Base-by-base conservation (phyloP, 78 protist species). In the slime mould (Dictyostelium discoideum) region DNA sequence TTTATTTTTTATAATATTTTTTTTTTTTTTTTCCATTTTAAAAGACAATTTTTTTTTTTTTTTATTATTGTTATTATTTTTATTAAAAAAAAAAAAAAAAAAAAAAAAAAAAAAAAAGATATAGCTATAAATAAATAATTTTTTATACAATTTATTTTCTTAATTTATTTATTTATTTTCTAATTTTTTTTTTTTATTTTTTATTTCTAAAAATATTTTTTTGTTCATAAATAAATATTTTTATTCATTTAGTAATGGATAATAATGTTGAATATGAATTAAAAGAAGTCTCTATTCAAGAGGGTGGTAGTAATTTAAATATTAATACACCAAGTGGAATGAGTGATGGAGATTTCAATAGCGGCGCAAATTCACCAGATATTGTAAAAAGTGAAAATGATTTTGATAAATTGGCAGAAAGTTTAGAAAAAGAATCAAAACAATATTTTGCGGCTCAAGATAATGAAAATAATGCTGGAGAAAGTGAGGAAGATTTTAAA, bases 401-500 rank as follows among this genome's bases (percentile, higher is more conserved):
- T 67, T 67, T 67, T 26, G 11, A 67, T 67, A 67, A 67, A 67
- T 67, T 67, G 37, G 76, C 76, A 5, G 37, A 67, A 8, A 67
- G 76, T 24, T 67, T 67, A 67, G 79, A 73, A 73, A 73, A 73
- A 11, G 44, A 73, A 32, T 73, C 79, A 32, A 73, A 73, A 73
- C 39, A 73, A 73, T 73, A 73, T 32, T 73, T 73, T 32, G n/a
- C 79, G 14, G 5, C 46, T 24, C 13, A 80, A 13, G 85, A 80
- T 26, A 13, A n/a, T 18, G 85, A 80, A 48, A 6, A 9, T 5
- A 46, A 46, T 14, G n/a, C 74, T 8, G 69, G 3, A 3, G 96
- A 81, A 4, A 63, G 42, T 26, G 86, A 78, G 6, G 96, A 92
- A 50, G 96, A 78, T 57, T 92, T 92, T 44, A 81, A 92, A 42